Conservation (phyloP, 164 flowering plant genomes). For the Aristolochia californica region DNA sequence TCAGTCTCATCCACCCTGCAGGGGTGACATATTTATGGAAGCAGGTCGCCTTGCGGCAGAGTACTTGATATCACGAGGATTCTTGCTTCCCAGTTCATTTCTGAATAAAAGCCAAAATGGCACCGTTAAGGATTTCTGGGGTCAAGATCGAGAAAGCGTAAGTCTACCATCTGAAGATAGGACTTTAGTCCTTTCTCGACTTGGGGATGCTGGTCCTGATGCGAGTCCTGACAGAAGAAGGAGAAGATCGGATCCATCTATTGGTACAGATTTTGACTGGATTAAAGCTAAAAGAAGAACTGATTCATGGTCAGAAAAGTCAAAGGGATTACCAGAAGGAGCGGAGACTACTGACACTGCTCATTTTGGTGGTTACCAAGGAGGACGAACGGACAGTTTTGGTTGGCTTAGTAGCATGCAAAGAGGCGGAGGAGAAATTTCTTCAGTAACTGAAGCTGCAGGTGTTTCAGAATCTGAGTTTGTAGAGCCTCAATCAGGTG, state of each 20-base stretch:
- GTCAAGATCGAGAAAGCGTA: slow-evolving; percentile 27
- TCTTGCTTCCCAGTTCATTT: slow-evolving; percentile 45
- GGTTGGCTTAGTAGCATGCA: slow-evolving; percentile 16
- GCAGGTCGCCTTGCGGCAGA: slow-evolving; percentile 91
- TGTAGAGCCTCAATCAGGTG: slow-evolving; percentile 21
- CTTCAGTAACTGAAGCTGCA: slow-evolving; percentile 17
- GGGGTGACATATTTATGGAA: slow-evolving; percentile 63
- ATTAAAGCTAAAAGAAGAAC: slow-evolving; percentile 41
- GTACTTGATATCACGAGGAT: slow-evolving; percentile 73
- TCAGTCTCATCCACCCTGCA: slow-evolving; percentile 1
- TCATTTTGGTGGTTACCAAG: slow-evolving; percentile 15
- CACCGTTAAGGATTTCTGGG: slow-evolving; percentile 32
- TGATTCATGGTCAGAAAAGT: slow-evolving; percentile 35
- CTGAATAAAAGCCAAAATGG: slow-evolving; percentile 44
- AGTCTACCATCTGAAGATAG: slow-evolving; percentile 33
- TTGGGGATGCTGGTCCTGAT: slow-evolving; percentile 34
- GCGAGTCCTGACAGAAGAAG: slow-evolving; percentile 35
- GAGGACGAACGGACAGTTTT: slow-evolving; percentile 24
- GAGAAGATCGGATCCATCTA: slow-evolving; percentile 35
- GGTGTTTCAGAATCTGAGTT: slow-evolving; percentile 23
- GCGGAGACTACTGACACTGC: slow-evolving; percentile 30
- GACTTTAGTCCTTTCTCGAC: slow-evolving; percentile 41
- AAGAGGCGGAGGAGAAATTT: slow-evolving; percentile 12
- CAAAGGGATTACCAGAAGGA: slow-evolving; percentile 23
- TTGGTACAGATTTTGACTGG: slow-evolving; percentile 34